These are phyloP conservation scores for Plasmodium reichenowi DNA, from an alignment of 169 alveolate species.

Conservation along the genomic window DNA sequence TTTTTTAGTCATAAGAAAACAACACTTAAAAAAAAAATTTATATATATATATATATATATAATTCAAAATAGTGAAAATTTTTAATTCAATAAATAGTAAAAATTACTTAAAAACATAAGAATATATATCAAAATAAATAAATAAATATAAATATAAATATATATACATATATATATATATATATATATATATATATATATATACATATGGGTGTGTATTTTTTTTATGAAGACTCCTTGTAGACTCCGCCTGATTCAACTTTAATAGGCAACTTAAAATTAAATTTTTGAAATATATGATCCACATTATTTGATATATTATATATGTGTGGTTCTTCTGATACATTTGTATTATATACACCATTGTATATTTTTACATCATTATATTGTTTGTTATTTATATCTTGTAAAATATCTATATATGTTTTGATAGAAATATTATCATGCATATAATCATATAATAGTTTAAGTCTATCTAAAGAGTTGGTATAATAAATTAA, in stretches of 20 bases:
- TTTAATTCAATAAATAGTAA: too few species aligned
- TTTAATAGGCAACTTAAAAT: slow-evolving; percentile 51
- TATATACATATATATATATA: too few species aligned
- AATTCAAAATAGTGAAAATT: too few species aligned
- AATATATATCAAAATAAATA: too few species aligned
- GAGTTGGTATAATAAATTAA: slow-evolving; percentile 70
- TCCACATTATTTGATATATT: slow-evolving; percentile 7
- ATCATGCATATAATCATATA: slow-evolving; percentile 70
- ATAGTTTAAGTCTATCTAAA: slow-evolving; percentile 22
- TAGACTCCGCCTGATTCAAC: slow-evolving; percentile 51
- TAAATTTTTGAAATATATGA: slow-evolving; percentile 22
- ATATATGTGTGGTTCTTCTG: background rate
- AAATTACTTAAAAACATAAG: too few species aligned
- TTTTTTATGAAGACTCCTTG: slow-evolving; percentile 42
- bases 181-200: too few species aligned
- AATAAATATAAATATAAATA: too few species aligned
- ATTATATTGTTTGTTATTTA: slow-evolving; percentile 18
- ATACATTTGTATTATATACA: background rate
- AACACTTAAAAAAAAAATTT: too few species aligned
- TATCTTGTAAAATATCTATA: slow-evolving; percentile 23
- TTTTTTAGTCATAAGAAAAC: too few species aligned
- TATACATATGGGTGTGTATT: too few species aligned
- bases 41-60: too few species aligned
- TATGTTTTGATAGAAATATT: slow-evolving; percentile 65
- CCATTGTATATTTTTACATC: too few species aligned